Conservation (phyloP, 208 protist species). For the Leishmania tarentolae region DNA sequence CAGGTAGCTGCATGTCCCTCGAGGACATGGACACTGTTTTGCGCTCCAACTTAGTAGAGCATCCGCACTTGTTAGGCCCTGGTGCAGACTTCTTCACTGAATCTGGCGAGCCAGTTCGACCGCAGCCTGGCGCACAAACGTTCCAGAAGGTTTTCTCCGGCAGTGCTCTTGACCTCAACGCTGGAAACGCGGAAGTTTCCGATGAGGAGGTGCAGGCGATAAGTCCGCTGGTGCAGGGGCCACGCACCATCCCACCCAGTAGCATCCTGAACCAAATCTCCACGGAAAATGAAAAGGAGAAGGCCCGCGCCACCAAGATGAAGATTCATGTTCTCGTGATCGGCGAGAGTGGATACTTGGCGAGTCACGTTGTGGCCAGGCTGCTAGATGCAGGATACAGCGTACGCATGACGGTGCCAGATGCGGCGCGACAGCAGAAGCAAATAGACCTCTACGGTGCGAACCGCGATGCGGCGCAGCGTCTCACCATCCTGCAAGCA, state of each 20-base stretch:
- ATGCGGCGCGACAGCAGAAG: conserved; percentile 60
- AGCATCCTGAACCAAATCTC: conserved; percentile 84
- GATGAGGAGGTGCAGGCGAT: conserved; percentile 54
- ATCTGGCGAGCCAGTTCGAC: conserved; percentile 80
- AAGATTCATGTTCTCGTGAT: conserved; percentile 90
- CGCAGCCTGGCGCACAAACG: conserved; percentile 72
- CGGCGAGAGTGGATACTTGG: conserved; percentile 83
- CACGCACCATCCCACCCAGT: conserved; percentile 52
- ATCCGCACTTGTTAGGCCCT: conserved; percentile 83
- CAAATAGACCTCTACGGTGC: conserved; percentile 71
- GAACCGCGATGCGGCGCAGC: conserved; percentile 54
- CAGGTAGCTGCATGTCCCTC: conserved; percentile 88
- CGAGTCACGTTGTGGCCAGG: conserved; percentile 82
- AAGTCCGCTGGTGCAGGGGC: conserved; percentile 12
- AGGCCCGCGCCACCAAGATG: conserved; percentile 65
- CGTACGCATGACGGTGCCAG: conserved; percentile 74
- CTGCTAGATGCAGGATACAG: conserved; percentile 89
- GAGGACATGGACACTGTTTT: conserved; percentile 89
- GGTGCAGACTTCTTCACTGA: conserved; percentile 89
- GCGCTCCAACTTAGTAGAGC: conserved; percentile 66
- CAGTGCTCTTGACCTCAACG: conserved; percentile 88
- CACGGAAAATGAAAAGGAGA: conserved; percentile 78
- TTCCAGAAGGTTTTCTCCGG: conserved; percentile 92
- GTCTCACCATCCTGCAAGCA: conserved; percentile 65
- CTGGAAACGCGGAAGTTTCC: conserved; percentile 59